Conservation (phyloP, 495 filamentous ascomycete species). For the Halenospora varia region DNA sequence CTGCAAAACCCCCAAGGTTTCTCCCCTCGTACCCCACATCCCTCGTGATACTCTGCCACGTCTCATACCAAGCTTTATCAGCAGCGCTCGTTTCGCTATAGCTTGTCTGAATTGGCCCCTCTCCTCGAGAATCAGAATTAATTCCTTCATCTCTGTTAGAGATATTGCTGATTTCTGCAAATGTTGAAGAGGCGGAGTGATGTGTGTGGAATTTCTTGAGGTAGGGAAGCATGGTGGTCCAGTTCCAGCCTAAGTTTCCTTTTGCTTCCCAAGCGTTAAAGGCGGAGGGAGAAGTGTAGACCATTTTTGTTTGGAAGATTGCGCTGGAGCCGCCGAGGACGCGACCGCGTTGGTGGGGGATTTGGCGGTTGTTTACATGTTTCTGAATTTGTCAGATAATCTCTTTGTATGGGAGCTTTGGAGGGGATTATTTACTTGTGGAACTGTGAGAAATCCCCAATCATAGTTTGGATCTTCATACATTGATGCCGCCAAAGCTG, state of each 20-base stretch:
- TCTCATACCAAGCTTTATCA: conserved; percentile 35
- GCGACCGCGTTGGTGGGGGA: conserved; percentile 6
- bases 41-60: conserved; percentile 30
- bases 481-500: conserved; percentile 28
- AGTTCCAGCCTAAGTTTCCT: conserved; percentile 36
- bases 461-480: conserved; percentile 42
- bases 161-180: conserved; percentile 28
- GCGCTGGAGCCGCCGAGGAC: conserved; percentile 7
- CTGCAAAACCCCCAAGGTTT: conserved; percentile 42
- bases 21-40: conserved; percentile 35
- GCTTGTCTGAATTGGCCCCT: conserved; percentile 39
- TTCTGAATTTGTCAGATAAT: conserved; percentile 10
- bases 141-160: conserved; percentile 32
- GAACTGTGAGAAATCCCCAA: conserved; percentile 45
- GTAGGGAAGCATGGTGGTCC: conserved; percentile 29
- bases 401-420: too few relatives aligned
- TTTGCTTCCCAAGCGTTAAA: conserved; percentile 31
- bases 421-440: too few relatives aligned
- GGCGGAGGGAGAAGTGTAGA: background rate
- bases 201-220: conserved; percentile 38
- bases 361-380: background rate
- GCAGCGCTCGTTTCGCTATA: conserved; percentile 32
- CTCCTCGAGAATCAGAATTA: conserved; percentile 22
- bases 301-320: conserved; percentile 3
- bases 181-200: conserved; percentile 24